Percentiles rank a stretch among this genome's conserved stretches.
Conservation (phyloP, 2,329 filamentous ascomycete genomes). For the Beauveria australis region DNA sequence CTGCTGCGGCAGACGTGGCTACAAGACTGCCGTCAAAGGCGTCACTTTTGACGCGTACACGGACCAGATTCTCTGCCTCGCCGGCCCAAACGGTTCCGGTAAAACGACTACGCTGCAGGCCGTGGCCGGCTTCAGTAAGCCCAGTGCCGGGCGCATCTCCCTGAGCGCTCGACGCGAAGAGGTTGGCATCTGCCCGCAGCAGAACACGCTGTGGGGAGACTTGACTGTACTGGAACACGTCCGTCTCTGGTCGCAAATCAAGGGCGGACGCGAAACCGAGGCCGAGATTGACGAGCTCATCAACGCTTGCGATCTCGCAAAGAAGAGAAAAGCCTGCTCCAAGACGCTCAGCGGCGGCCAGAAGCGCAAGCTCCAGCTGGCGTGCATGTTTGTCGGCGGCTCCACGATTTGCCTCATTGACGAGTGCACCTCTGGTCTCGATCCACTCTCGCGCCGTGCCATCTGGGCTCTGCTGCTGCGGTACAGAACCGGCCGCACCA, state of each 20-base stretch:
- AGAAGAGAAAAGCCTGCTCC: slow-evolving; percentile 46
- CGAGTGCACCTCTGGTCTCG: slow-evolving; percentile 59
- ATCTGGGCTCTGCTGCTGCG: slow-evolving; percentile 63
- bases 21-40: slow-evolving; percentile 48
- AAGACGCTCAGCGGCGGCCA: slow-evolving; percentile 34
- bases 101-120: slow-evolving; percentile 64
- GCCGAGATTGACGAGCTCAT: slow-evolving; percentile 42
- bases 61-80: slow-evolving; percentile 56
- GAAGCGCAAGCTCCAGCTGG: slow-evolving; percentile 19
- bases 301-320: slow-evolving; percentile 48
- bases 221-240: slow-evolving; percentile 60
- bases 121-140: slow-evolving; percentile 54
- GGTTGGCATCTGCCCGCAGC: slow-evolving; percentile 52
- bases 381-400: slow-evolving; percentile 64
- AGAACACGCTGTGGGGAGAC: slow-evolving; percentile 60
- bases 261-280: slow-evolving; percentile 36
- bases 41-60: slow-evolving; percentile 50
- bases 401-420: slow-evolving; percentile 62
- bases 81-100: slow-evolving; percentile 63
- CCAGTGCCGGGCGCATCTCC: slow-evolving; percentile 51
- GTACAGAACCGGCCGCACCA: slow-evolving; percentile 53
- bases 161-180: slow-evolving; percentile 43
- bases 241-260: slow-evolving; percentile 54
- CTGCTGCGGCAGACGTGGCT: slow-evolving; percentile 24
- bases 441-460: slow-evolving; percentile 57